Base-by-base conservation (phyloP, 371 early-diverging fungal species). In the Mortierella sp. region DNA sequence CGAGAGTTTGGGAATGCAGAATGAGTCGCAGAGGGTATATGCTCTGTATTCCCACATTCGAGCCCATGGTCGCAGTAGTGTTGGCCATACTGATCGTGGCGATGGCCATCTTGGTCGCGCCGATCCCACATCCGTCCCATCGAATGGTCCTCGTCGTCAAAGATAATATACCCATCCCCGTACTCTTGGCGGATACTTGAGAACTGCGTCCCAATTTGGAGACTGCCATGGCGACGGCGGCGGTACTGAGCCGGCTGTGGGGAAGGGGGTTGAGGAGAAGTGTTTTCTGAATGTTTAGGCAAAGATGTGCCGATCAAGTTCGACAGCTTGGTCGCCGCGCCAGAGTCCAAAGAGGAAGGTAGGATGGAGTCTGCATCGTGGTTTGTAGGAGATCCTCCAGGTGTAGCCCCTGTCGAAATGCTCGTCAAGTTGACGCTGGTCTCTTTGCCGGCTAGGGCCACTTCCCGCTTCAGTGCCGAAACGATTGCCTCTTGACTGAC, bases 121-220 rank as follows among this genome's bases (percentile, higher is more conserved):
- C 13, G 77, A 31, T 55, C 60, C 73, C 74, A 77, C 60, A 31
- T 73, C 47, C 38, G 47, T 42, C 44, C 74, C 45, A 54, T 14
- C 10, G 47, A 21, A 9, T 52, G 38, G 31, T 80, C 79, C 11
- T 54, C 73, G 21, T 79, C 72, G 72, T 81, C 52, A 34, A 78
- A 48, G 11, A 73, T 58, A 24, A 84, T 68, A 48, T 84, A 84
- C 2, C 85, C 81, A 45, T 84, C 74, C 5, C 81, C 81, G 55
- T 74, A 77, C 72, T 79, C 85, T 45, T 84, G 78, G 48, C 85
- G 85, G 42, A 84, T 78, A 24, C 79, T 84, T 5, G 78, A 73
- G 52, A 75, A 26, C 42, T 71, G 50, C 24, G 75, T 26, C 63
- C 78, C 85, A 31, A 81, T 77, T 71, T 84, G 85, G 16, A 84